Conservation (phyloP, 768 basidiomycete species). For the Tylopilus cervinicoccineus region DNA sequence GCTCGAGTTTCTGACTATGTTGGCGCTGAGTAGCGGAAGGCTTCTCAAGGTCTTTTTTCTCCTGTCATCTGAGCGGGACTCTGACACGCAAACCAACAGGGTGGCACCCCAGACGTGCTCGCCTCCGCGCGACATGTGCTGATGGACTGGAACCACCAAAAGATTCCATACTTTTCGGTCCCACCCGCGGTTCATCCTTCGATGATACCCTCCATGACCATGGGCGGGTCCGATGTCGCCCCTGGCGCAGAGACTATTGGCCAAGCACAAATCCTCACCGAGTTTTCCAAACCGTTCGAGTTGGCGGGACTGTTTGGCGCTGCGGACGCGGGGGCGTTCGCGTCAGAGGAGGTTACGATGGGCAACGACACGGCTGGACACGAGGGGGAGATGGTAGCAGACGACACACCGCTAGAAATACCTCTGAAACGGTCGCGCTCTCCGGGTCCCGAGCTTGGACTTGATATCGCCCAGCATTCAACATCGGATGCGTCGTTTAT, state of each 20-base stretch:
- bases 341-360: conserved; percentile 35
- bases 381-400: conserved; percentile 37
- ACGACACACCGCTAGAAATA: conserved; percentile 33
- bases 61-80: not conserved
- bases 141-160: conserved; percentile 94
- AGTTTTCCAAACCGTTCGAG: conserved; percentile 76
- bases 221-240: conserved; percentile 42
- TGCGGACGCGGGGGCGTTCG: conserved; percentile 80
- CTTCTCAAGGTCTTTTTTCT: conserved; percentile 63
- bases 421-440: conserved; percentile 26
- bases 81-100: conserved; percentile 38
- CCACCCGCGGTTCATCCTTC: conserved; percentile 82
- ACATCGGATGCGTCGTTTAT: not conserved
- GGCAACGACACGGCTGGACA: conserved; percentile 38
- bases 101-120: conserved; percentile 86
- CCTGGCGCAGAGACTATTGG: conserved; percentile 79
- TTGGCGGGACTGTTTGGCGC: conserved; percentile 76
- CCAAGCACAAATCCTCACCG: conserved; percentile 70
- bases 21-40: conserved; percentile 78
- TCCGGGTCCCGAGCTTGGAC: not conserved
- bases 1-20: conserved; percentile 85
- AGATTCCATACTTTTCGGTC: conserved; percentile 82
- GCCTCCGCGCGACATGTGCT: conserved; percentile 79
- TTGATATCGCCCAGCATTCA: not conserved
- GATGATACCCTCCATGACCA: conserved; percentile 50